Base-by-base conservation (phyloP, 345 rosid genomes). In the Punica granatum region DNA sequence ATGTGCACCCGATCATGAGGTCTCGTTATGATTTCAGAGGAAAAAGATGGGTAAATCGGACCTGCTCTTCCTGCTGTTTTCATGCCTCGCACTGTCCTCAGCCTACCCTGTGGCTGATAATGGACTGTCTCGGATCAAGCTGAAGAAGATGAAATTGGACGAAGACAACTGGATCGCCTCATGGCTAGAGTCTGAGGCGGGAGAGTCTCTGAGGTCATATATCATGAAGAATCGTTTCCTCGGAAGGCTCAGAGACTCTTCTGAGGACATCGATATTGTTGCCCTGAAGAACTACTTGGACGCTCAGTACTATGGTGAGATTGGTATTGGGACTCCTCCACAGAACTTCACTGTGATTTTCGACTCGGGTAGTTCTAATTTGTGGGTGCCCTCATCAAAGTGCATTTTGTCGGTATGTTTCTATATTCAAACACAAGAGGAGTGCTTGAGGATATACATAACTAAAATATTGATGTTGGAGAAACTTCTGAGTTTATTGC, bases 231-330 rank as follows among this genome's bases (percentile, higher is more conserved):
- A 81, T 46, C 48, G 66, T 62, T 76, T 72, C 60, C 69, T 30
- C 19, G 85, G 83, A 63, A 83, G 73, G 67, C 69, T 75, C n/a
- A 70, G 72, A 64, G 82, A 77, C 60, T 51, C 85, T 1, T 11
- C 49, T 16, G 83, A 79, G 68, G 97, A 90, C 63, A 56, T 83
- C 43, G 98, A 90, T 67, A 80, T 90, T 68, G 83, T 92, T 0
- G 73, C 80, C 1, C 72, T 93, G 26, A 88, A 86, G 79, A 90
- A 93, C 73, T 93, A 85, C 81, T 65, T 93, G 90, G 93, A 90
- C 82, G 97, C 97, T 79, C 98, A 90, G 69, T 93, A 93, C 67
- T 90, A 82, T 77, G 97, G 97, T 75, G 96, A 90, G 79, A 89
- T 90, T 72, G 90, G 90, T 46, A 77, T 90, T 31, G 97, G 98